Evolutionary conservation across 2,329 filamentous ascomycete genomes (phyloP).

Genomic region (Pseudogymnoascus sp.): DNA sequence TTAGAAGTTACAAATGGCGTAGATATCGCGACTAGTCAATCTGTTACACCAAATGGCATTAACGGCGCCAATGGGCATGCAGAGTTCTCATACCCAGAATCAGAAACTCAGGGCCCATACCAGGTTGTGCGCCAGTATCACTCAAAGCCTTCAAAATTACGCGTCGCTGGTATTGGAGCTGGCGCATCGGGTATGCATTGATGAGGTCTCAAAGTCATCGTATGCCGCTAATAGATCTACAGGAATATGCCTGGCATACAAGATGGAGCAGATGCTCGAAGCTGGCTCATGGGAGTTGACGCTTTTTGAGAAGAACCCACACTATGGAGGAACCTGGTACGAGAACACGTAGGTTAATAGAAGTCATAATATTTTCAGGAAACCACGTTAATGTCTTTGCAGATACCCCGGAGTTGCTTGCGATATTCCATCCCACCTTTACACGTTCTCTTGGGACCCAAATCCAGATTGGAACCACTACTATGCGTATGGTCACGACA

Average conservation of each 20-base stretch:
- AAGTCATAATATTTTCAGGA: neutral
- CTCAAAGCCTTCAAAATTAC: constrained; percentile 16
- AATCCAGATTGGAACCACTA: constrained; percentile 48
- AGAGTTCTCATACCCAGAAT: neutral
- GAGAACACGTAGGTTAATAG: constrained; percentile 34
- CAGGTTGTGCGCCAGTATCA: constrained; percentile 11
- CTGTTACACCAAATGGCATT: neutral
- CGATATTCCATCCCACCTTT: constrained; percentile 22
- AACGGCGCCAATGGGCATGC: neutral
- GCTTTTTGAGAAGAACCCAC: constrained; percentile 38
- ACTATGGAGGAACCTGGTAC: constrained; percentile 46
- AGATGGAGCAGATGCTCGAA: constrained; percentile 15
- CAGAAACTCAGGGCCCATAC: neutral
- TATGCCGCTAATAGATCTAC: neutral
- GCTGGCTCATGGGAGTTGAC: constrained; percentile 29
- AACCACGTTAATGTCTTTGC: neutral
- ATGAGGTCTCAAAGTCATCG: neutral
- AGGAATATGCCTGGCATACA: constrained; percentile 18
- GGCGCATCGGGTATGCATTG: constrained; percentile 12
- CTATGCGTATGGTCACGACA: constrained; percentile 50
- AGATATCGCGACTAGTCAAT: too few species aligned
- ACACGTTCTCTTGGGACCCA: constrained; percentile 47
- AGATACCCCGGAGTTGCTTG: constrained; percentile 47
- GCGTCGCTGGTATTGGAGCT: constrained; percentile 17
- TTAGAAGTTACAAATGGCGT: neutral